A percentile compares a stretch with the other conserved stretches of the same genome.
Conservation (phyloP, 768 basidiomycete species). For the Trametes cubensis region DNA sequence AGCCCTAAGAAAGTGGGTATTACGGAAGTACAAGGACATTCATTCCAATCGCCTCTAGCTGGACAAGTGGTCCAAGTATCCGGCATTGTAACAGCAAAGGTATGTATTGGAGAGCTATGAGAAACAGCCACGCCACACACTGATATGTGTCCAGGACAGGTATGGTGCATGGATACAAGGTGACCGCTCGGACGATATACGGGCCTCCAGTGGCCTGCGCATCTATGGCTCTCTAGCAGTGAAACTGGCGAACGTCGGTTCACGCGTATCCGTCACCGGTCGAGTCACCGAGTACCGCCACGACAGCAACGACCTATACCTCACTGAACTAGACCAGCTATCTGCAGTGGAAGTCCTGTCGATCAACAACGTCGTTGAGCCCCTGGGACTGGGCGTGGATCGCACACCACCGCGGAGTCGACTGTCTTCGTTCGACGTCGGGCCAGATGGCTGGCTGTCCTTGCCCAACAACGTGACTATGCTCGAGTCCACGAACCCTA, state of each 20-base stretch:
- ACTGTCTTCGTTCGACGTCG: conserved; percentile 52
- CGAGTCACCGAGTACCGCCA: conserved; percentile 56
- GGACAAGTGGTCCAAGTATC: conserved; percentile 52
- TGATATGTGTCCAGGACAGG: conserved; percentile 37
- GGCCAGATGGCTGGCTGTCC: conserved; percentile 56
- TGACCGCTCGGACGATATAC: conserved; percentile 45
- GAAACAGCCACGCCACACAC: not conserved
- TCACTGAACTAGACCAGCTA: conserved; percentile 53
- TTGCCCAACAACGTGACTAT: conserved; percentile 56
- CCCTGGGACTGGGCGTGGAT: conserved; percentile 55
- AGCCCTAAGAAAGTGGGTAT: not conserved
- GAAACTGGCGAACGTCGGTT: conserved; percentile 46
- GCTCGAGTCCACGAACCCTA: conserved; percentile 48
- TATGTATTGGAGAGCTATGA: conserved; percentile 25
- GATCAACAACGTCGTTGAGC: conserved; percentile 47
- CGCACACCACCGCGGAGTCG: conserved; percentile 54
- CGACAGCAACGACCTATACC: conserved; percentile 46
- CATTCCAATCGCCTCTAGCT: conserved; percentile 48
- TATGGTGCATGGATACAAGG: conserved; percentile 54
- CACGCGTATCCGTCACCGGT: conserved; percentile 49
- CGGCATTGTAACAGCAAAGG: conserved; percentile 58
- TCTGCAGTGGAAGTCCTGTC: conserved; percentile 48
- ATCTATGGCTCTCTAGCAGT: conserved; percentile 49
- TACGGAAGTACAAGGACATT: conserved; percentile 55
- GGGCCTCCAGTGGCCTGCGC: conserved; percentile 53